These are phyloP conservation scores for Tylopilus felleus DNA, from an alignment of 768 basidiomycete species.

Conservation along the genomic window DNA sequence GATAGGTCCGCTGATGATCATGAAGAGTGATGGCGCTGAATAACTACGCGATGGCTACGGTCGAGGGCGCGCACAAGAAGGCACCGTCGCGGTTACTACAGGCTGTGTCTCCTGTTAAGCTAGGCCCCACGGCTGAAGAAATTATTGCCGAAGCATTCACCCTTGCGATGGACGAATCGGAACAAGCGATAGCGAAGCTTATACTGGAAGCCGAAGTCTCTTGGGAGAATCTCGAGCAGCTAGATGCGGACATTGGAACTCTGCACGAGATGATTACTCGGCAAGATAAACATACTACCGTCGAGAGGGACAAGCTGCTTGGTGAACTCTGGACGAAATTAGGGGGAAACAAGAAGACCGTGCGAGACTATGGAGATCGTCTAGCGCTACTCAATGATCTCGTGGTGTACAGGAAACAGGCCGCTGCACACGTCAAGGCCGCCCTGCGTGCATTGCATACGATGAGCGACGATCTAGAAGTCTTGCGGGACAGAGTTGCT, in stretches of 20 bases:
- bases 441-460: constrained; percentile 57
- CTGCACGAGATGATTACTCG: constrained; percentile 58
- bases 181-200: constrained; percentile 49
- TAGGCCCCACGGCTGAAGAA: constrained; percentile 36
- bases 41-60: constrained; percentile 61
- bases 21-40: constrained; percentile 70
- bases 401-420: constrained; percentile 55
- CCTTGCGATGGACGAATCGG: constrained; percentile 60
- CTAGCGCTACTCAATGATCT: constrained; percentile 53
- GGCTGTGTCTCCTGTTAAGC: constrained; percentile 40
- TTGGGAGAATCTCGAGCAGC: constrained; percentile 50
- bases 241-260: constrained; percentile 57
- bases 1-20: constrained; percentile 1
- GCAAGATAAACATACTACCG: constrained; percentile 48
- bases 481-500: constrained; percentile 67
- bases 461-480: constrained; percentile 75
- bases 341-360: constrained; percentile 53
- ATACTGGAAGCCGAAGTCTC: constrained; percentile 65
- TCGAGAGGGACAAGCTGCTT: constrained; percentile 53
- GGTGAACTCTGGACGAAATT: constrained; percentile 66
- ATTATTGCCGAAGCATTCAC: constrained; percentile 54
- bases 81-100: constrained; percentile 30
- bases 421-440: constrained; percentile 62
- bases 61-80: constrained; percentile 37
- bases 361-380: constrained; percentile 52